phyloP scores from a whole-genome alignment of 768 basidiomycete species.

The Boletus rubescentipes region DNA sequence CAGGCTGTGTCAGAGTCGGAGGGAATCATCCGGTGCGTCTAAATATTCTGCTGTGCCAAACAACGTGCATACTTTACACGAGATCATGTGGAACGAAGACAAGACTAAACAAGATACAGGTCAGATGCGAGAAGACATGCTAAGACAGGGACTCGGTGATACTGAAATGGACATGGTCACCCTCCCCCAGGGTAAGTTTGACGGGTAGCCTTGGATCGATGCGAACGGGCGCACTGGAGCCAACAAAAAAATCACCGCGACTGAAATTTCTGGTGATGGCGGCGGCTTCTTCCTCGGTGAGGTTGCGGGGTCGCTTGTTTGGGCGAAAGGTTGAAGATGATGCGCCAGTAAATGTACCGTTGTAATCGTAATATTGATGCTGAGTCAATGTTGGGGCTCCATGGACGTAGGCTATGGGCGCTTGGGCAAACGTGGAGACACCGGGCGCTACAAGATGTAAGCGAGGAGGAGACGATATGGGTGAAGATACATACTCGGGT shows the following conservation, averaged over 20 bases:
- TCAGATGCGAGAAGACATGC: conserved; percentile 14
- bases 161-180: conserved; percentile 74
- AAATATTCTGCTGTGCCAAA: conserved; percentile 9
- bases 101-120: conserved; percentile 20
- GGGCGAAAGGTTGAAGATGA: conserved; percentile 80
- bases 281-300: conserved; percentile 81
- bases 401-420: conserved; percentile 39
- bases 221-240: conserved; percentile 75
- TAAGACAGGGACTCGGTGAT: conserved; percentile 51
- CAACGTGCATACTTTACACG: conserved; percentile 22
- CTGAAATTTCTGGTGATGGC: conserved; percentile 82
- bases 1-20: background rate
- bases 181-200: conserved; percentile 75
- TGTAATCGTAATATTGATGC: conserved; percentile 77
- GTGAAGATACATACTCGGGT: conserved; percentile 23
- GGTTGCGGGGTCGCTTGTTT: conserved; percentile 71
- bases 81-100: conserved; percentile 10
- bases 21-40: background rate
- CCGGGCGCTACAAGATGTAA: conserved; percentile 29
- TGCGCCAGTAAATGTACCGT: conserved; percentile 61
- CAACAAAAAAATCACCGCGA: conserved; percentile 81
- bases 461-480: background rate
- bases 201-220: conserved; percentile 82
- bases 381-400: conserved; percentile 50
- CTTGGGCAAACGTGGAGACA: conserved; percentile 38